phyloP scores from a whole-genome alignment of 441 rosid genomes.

The Erodium trifolium region DNA sequence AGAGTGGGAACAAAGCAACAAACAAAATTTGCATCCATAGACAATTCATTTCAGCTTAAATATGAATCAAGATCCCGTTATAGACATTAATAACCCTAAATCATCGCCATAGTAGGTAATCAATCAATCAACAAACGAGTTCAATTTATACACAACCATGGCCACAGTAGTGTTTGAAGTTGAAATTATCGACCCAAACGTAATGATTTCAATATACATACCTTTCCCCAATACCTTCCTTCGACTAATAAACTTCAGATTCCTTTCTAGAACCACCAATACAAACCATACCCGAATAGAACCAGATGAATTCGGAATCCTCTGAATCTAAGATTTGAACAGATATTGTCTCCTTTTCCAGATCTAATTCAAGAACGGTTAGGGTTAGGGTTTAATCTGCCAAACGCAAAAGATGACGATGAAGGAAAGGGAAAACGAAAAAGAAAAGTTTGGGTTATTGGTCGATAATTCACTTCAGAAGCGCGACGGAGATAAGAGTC shows the following conservation, averaged over 20 bases:
- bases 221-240: background rate
- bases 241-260: background rate
- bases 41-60: background rate
- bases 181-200: background rate
- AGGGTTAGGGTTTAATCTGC: background rate
- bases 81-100: background rate
- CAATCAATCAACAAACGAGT: background rate
- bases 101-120: background rate
- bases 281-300: background rate
- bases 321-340: background rate
- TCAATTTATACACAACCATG: background rate
- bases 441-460: background rate
- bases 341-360: background rate
- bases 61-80: background rate
- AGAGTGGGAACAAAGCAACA: background rate
- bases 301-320: background rate
- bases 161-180: background rate
- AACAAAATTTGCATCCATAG: background rate
- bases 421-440: background rate
- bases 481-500: background rate
- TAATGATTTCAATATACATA: background rate
- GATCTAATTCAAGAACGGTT: background rate
- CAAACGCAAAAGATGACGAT: background rate
- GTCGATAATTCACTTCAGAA: background rate
- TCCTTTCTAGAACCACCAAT: background rate